phyloP scores from a whole-genome alignment of 2,329 filamentous ascomycete species.

The Fusarium equiseti region DNA sequence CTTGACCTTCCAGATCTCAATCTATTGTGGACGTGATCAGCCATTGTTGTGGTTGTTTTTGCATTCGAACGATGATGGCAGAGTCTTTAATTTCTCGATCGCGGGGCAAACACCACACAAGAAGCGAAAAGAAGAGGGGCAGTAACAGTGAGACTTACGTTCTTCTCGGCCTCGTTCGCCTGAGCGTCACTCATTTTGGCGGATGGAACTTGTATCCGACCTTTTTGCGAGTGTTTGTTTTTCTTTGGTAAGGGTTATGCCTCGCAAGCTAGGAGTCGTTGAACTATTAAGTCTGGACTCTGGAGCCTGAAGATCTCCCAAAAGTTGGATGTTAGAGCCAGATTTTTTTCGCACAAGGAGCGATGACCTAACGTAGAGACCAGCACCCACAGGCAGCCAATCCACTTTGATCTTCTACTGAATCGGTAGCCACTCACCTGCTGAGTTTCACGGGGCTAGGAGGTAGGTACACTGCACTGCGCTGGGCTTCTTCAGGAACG shows the following conservation, averaged over 20 bases:
- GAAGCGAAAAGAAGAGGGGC: constrained; percentile 36
- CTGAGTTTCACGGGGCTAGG: neutral
- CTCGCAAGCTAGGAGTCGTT: constrained; percentile 45
- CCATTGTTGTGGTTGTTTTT: constrained; percentile 15
- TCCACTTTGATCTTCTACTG: constrained; percentile 25
- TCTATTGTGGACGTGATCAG: constrained; percentile 57
- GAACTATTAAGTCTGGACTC: constrained; percentile 38
- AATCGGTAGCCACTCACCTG: constrained; percentile 1
- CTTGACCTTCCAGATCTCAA: constrained; percentile 97
- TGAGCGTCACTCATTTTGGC: constrained; percentile 87
- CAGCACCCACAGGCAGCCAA: constrained; percentile 20
- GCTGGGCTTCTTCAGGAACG: neutral
- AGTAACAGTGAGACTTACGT: constrained; percentile 64
- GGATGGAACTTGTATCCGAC: constrained; percentile 40
- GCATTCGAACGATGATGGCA: constrained; percentile 9
- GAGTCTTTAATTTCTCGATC: constrained; percentile 33
- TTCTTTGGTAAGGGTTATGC: constrained; percentile 18
- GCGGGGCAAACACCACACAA: constrained; percentile 49
- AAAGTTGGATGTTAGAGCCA: constrained; percentile 51
- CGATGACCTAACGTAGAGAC: constrained; percentile 40
- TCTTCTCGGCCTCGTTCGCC: constrained; percentile 97
- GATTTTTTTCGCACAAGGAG: constrained; percentile 49
- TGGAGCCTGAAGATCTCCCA: constrained; percentile 42
- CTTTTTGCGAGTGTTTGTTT: constrained; percentile 37
- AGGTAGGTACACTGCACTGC: neutral